phyloP scores from a whole-genome alignment of 228 moss, liverwort and hornwort species.

The Sphagnum magellanicum region DNA sequence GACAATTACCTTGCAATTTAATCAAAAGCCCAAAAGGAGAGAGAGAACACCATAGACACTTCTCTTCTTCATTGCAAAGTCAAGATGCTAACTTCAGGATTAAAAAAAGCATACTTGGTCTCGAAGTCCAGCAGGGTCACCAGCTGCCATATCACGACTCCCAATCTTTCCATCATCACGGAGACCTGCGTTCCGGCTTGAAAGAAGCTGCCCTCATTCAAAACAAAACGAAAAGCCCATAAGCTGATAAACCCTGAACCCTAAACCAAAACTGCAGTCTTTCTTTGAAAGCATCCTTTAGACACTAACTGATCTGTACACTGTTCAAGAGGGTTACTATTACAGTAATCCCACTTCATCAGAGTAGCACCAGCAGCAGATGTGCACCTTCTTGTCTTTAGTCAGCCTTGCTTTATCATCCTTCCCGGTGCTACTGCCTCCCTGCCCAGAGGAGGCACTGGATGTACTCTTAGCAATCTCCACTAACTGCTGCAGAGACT shows the following conservation, averaged over 20 bases:
- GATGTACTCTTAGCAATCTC: conserved; percentile 85
- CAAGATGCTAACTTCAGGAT: too few species aligned
- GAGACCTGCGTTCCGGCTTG: conserved; percentile 52
- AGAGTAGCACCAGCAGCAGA: not conserved
- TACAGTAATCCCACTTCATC: not conserved
- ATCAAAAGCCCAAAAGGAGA: too few species aligned
- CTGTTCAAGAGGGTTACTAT: too few species aligned
- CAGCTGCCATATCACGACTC: conserved; percentile 70
- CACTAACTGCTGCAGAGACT: conserved; percentile 83
- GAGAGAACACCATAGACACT: too few species aligned
- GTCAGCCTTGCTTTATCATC: conserved; percentile 73
- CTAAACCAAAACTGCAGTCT: too few species aligned
- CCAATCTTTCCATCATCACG: conserved; percentile 72
- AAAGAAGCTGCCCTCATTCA: conserved; percentile 35
- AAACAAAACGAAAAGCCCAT: not conserved
- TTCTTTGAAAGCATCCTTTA: too few species aligned
- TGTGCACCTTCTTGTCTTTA: conserved; percentile 76
- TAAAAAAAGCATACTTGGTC: conserved; percentile 43
- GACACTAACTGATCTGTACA: too few species aligned
- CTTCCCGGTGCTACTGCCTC: conserved; percentile 40
- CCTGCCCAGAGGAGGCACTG: conserved; percentile 41
- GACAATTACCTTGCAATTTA: too few species aligned
- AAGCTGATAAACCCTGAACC: too few species aligned
- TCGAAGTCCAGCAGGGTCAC: conserved; percentile 80
- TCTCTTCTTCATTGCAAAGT: too few species aligned